These are phyloP conservation scores for Diospyros kaki DNA, from an alignment of 148 eudicot species.

Conservation along the genomic window DNA sequence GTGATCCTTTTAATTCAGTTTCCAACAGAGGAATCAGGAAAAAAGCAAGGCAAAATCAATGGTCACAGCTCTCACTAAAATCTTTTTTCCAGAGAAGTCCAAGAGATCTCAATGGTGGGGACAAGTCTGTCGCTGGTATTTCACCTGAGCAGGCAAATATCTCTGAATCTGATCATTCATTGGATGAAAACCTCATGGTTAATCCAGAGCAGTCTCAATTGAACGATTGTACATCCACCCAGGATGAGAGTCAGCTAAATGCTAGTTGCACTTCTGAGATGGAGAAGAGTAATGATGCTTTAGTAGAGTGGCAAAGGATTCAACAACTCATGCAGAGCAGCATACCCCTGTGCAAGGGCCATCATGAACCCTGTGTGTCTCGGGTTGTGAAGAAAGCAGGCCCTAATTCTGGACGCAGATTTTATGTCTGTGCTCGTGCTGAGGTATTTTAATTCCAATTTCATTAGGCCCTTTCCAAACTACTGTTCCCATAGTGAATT, in stretches of 20 bases:
- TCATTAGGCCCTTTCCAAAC: neutral
- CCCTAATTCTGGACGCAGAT: slow-evolving; percentile 75
- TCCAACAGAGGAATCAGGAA: slow-evolving; percentile 40
- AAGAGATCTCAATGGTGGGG: slow-evolving; percentile 13
- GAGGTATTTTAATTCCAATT: slow-evolving; percentile 50
- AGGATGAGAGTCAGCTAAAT: slow-evolving; percentile 24
- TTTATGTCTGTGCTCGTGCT: slow-evolving; percentile 92
- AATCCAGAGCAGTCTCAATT: slow-evolving; percentile 21
- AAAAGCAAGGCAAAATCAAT: slow-evolving; percentile 56
- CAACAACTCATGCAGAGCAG: slow-evolving; percentile 84
- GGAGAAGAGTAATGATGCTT: slow-evolving; percentile 51
- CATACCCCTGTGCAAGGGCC: slow-evolving; percentile 91
- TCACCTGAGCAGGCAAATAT: slow-evolving; percentile 27
- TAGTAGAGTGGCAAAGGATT: slow-evolving; percentile 91
- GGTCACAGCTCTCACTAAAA: slow-evolving; percentile 74
- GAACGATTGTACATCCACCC: slow-evolving; percentile 18
- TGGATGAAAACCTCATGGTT: slow-evolving; percentile 17
- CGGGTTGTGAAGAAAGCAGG: slow-evolving; percentile 92
- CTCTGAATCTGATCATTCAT: slow-evolving; percentile 19
- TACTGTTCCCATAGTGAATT: too few relatives aligned
- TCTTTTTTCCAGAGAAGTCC: slow-evolving; percentile 69
- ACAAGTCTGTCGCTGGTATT: slow-evolving; percentile 18
- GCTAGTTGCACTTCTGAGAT: slow-evolving; percentile 30
- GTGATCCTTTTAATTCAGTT: slow-evolving; percentile 15
- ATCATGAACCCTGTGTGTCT: slow-evolving; percentile 76